Evolutionary conservation across 331 rosid genomes (phyloP).

Genomic region (Telfairia occidentalis): DNA sequence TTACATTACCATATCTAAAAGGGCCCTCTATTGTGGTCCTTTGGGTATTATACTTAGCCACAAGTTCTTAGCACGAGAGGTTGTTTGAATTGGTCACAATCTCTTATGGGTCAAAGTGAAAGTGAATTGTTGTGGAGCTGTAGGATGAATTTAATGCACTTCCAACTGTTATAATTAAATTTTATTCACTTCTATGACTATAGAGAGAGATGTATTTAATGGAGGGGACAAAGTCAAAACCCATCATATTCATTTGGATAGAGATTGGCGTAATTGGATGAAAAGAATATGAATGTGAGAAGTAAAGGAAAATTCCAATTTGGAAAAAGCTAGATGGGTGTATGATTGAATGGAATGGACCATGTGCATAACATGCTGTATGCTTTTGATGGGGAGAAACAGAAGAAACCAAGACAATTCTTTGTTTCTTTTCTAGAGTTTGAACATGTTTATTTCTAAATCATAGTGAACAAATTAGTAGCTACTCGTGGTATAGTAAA

Average conservation of each 20-base stretch:
- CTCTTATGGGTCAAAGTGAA: neutral
- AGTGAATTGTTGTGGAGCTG: neutral
- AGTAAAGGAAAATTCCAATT: neutral
- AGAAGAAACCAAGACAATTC: neutral
- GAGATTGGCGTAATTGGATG: neutral
- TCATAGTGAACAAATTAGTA: neutral
- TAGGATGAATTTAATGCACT: neutral
- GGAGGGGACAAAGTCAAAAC: slow-evolving; percentile 12
- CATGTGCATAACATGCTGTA: neutral
- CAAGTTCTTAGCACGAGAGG: neutral
- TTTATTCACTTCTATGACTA: neutral
- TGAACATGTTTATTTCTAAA: neutral
- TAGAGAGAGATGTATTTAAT: neutral
- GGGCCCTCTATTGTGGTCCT: slow-evolving; percentile 1
- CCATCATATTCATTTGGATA: slow-evolving; percentile 12
- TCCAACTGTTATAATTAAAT: neutral
- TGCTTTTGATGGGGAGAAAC: neutral
- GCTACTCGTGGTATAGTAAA: too few relatives aligned
- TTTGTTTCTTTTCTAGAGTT: neutral
- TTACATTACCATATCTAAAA: neutral
- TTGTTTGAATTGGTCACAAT: neutral
- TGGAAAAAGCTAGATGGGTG: neutral
- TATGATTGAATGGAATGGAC: slow-evolving; percentile 4
- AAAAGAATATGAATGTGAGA: neutral
- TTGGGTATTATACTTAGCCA: neutral